Percentiles rank a stretch among this genome's conserved stretches.
Conservation (phyloP, 495 filamentous ascomycete species). For the Chaetomium tenue region DNA sequence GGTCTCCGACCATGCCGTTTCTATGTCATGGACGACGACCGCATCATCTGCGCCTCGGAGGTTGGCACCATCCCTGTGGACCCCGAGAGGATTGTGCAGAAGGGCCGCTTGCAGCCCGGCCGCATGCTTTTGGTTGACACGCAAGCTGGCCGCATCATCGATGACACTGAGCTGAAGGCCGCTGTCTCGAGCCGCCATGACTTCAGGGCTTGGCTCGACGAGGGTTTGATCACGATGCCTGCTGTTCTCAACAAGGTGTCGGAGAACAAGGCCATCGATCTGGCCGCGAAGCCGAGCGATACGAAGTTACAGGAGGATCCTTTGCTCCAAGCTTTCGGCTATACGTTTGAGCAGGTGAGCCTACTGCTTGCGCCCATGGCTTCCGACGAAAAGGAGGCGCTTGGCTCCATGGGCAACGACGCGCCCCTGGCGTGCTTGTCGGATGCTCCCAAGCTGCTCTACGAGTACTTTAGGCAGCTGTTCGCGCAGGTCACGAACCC, state of each 20-base stretch:
- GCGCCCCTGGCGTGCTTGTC: slow-evolving; percentile 91
- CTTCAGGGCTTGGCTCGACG: slow-evolving; percentile 86
- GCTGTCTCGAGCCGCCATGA: slow-evolving; percentile 81
- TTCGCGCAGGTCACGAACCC: slow-evolving; percentile 99
- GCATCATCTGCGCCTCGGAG: slow-evolving; percentile 97
- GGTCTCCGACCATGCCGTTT: slow-evolving; percentile 95
- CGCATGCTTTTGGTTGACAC: slow-evolving; percentile 99
- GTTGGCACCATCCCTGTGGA: slow-evolving; percentile 94
- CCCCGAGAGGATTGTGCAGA: slow-evolving; percentile 86
- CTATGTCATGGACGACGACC: slow-evolving; percentile 97
- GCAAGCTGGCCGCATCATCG: slow-evolving; percentile 90
- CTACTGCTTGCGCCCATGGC: slow-evolving; percentile 95
- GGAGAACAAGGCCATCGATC: slow-evolving; percentile 49
- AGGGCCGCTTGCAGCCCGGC: slow-evolving; percentile 91
- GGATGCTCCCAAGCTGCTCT: slow-evolving; percentile 82
- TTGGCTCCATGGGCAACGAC: slow-evolving; percentile 99
- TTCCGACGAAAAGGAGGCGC: slow-evolving; percentile 97
- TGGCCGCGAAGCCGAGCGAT: slow-evolving; percentile 65
- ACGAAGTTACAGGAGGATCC: slow-evolving; percentile 81
- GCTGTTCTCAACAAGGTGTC: slow-evolving; percentile 61
- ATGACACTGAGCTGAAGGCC: slow-evolving; percentile 90
- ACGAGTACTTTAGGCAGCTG: slow-evolving; percentile 98
- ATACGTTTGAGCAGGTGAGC: slow-evolving; percentile 95
- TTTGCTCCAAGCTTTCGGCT: slow-evolving; percentile 84
- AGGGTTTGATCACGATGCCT: slow-evolving; percentile 77